Evolutionary conservation across 2,329 filamentous ascomycete species (phyloP).

Genomic region (Diaporthe amygdali): DNA sequence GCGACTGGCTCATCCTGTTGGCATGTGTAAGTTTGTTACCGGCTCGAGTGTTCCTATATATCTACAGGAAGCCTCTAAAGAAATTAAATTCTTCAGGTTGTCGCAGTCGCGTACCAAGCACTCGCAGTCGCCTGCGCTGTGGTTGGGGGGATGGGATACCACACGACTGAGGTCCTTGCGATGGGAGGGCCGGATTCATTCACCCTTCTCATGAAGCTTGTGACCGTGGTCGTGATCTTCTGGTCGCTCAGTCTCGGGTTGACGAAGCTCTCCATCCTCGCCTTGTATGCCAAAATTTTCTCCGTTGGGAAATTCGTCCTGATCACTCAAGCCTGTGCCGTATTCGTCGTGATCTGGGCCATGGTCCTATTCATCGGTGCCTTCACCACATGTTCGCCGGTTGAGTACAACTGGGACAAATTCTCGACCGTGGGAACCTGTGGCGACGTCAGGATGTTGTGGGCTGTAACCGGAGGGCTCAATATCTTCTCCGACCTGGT

Average conservation of each 20-base stretch:
- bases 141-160: constrained; percentile 3
- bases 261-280: constrained; percentile 6
- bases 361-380: neutral
- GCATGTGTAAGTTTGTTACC: neutral
- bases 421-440: neutral
- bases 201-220: constrained; percentile 4
- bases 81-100: neutral
- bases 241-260: constrained; percentile 1
- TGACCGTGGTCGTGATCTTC: constrained; percentile 1
- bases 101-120: neutral
- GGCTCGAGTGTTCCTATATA: neutral
- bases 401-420: constrained; percentile 21
- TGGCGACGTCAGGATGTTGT: neutral
- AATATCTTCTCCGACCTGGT: constrained; percentile 12
- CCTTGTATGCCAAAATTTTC: neutral
- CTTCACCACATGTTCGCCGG: constrained; percentile 12
- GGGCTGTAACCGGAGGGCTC: neutral
- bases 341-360: neutral
- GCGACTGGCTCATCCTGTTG: constrained; percentile 1
- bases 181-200: neutral
- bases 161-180: neutral
- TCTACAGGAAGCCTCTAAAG: neutral
- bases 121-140: constrained; percentile 2
- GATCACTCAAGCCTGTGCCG: neutral
- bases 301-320: neutral